Base-by-base conservation (phyloP, 129 eudicot genomes). In the Centaurea solstitialis region DNA sequence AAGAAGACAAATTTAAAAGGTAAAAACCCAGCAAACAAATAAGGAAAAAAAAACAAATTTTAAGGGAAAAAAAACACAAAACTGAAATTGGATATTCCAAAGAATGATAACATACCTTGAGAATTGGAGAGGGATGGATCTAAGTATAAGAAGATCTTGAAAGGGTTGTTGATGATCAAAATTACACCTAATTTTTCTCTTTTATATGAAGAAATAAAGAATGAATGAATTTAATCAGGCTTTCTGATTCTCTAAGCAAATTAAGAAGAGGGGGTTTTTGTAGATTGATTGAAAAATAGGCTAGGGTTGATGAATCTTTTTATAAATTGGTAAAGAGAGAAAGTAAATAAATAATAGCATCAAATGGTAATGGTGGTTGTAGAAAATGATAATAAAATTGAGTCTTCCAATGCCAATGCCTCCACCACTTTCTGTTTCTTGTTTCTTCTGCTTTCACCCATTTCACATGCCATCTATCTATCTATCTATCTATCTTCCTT, bases 351-450 rank as follows among this genome's bases (percentile, higher is more conserved):
- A n/a, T n/a, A n/a, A n/a, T n/a, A n/a, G n/a, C n/a, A n/a, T n/a
- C n/a, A n/a, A 33, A 33, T 33, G 37, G 37, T 33, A 33, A 33
- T 33, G 37, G 37, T 33, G 37, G 37, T 33, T 33, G 37, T 33
- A 33, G 37, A 33, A 33, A 33, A 33, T 33, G 37, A 33, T 33
- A 33, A 73, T 40, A 65, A 81, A 74, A 64, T 81, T 45, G 17
- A 57, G 72, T 76, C 50, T 82, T 69, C 76, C 85, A 76, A 82
- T 75, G 85, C 66, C 18, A 39, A 33, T 53, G 57, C 7, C 79
- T 75, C 80, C 85, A 75, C 76, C 65, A 50, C 68, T 33, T 33
- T 26, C 37, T 69, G 82, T 70, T 79, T 79, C 82, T 81, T 81
- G 76, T 38, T 81, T 75, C 70, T 78, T 75, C 24, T 79, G 69